Base-by-base conservation (phyloP, 1,284 basidiomycete genomes). In the Ceratobasidium sp. region DNA sequence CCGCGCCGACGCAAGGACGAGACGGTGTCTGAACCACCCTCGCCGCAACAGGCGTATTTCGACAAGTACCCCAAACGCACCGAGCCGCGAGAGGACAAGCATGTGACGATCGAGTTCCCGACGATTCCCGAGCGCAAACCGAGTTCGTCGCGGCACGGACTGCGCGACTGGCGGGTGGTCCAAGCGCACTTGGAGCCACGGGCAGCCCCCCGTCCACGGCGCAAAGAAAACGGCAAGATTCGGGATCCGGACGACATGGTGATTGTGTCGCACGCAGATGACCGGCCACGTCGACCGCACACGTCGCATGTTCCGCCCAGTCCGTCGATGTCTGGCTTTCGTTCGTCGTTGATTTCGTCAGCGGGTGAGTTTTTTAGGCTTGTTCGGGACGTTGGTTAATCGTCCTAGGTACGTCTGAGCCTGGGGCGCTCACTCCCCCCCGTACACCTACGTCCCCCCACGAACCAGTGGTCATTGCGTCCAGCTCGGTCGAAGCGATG, bases 401-500 rank as follows among this genome's bases (percentile, higher is more conserved):
- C 40, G 2, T 60, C 65, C 20, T 71, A 22, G 22, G 27, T 45
- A 34, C 38, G 45, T 68, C 40, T 15, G 40, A 62, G 10, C 32
- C 70, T 8, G 43, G 40, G 3, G 40, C 69, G 22, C 56, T 71
- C 65, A 70, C 71, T 17, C 68, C 70, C 10, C 69, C 72, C 1
- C 68, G 57, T 4, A 71, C 72, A 12, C 68, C 71, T 13, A 49
- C 56, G 6, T 65, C n/a, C 5, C 57, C 72, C 5, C 70, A 73
- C 60, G 69, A 87, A 20, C 86, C 87, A n/a, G 77, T 91, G 42
- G 89, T 93, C 15, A 85, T 90, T 40, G 90, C 90, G 25, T 89
- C 90, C 10, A 80, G 90, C 7, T 77, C 89, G 3, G 90, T 93
- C 15, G 90, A 92, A 78, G 86, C 86, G 8, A 90, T 93, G 87